Evolutionary conservation across 208 protist species (phyloP).

Genomic region (Strigomonas culicis): DNA sequence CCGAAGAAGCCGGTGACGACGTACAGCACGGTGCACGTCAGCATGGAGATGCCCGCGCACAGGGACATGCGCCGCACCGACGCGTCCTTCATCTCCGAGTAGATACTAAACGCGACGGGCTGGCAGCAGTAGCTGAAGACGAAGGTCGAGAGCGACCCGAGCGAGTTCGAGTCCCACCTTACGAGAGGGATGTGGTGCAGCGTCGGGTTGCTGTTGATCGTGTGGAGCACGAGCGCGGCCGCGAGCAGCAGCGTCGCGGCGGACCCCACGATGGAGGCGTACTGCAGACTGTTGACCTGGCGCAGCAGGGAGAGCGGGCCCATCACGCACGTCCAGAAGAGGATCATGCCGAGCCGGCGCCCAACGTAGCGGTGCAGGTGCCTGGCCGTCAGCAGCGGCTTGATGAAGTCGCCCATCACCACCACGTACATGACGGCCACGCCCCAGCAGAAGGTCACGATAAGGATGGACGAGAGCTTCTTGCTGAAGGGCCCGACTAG

Average conservation of each 20-base stretch:
- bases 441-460: slow-evolving; percentile 83
- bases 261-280: slow-evolving; percentile 65
- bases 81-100: slow-evolving; percentile 65
- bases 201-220: background rate
- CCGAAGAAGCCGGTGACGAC: slow-evolving; percentile 62
- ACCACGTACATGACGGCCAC: slow-evolving; percentile 84
- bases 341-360: slow-evolving; percentile 33
- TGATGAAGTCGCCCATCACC: slow-evolving; percentile 76
- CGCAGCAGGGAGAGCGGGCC: slow-evolving; percentile 64
- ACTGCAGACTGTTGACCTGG: slow-evolving; percentile 69
- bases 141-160: slow-evolving; percentile 55
- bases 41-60: slow-evolving; percentile 54
- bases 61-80: slow-evolving; percentile 45
- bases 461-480: slow-evolving; percentile 44
- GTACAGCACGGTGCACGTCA: slow-evolving; percentile 59
- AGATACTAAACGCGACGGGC: slow-evolving; percentile 65
- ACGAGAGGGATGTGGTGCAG: slow-evolving; percentile 16
- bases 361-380: slow-evolving; percentile 29
- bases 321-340: slow-evolving; percentile 86
- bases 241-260: slow-evolving; percentile 56
- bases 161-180: slow-evolving; percentile 27
- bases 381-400: slow-evolving; percentile 36
- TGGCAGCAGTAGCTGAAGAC: slow-evolving; percentile 84
- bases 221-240: slow-evolving; percentile 27
- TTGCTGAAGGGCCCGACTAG: slow-evolving; percentile 48